A percentile compares a stretch with the other conserved stretches of the same genome.
Conservation (phyloP, 108 stramenopile species). For the Stephanodiscus minutulus region DNA sequence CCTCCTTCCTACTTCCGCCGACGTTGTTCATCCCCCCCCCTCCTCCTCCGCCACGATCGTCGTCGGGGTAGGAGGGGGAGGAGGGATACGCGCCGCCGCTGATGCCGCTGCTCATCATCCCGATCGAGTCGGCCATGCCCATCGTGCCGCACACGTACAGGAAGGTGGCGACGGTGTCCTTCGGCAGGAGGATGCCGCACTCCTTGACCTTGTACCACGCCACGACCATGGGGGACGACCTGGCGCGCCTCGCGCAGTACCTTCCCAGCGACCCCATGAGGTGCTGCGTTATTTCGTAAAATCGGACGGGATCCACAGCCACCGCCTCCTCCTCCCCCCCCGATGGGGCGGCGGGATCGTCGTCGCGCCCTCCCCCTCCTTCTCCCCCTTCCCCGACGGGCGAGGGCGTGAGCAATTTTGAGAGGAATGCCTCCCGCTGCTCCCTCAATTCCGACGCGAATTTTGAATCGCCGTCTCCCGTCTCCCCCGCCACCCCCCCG, state of each 20-base stretch:
- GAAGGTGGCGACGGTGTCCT: constrained; percentile 29
- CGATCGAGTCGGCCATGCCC: constrained; percentile 35
- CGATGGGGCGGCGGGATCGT: background rate
- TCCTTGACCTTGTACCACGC: constrained; percentile 54
- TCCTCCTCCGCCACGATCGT: background rate
- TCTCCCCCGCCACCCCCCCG: background rate
- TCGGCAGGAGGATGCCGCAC: constrained; percentile 26
- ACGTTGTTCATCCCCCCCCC: too few relatives aligned
- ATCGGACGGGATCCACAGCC: background rate
- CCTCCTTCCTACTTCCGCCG: too few relatives aligned
- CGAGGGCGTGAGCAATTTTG: constrained; percentile 3
- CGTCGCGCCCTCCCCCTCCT: background rate
- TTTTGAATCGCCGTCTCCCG: constrained; percentile 4
- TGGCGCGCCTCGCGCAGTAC: constrained; percentile 45
- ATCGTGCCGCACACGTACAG: constrained; percentile 46
- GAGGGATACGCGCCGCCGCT: constrained; percentile 1
- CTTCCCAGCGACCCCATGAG: constrained; percentile 16
- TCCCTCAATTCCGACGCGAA: constrained; percentile 23
- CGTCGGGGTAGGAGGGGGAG: background rate
- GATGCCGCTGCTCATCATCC: constrained; percentile 1
- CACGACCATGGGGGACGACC: constrained; percentile 47
- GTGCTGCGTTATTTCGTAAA: constrained; percentile 18
- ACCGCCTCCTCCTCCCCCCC: background rate
- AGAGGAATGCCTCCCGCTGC: constrained; percentile 32
- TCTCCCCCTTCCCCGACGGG: background rate